Evolutionary conservation across 768 basidiomycete genomes (phyloP).

Genomic region (Rhodotorula graminis): DNA sequence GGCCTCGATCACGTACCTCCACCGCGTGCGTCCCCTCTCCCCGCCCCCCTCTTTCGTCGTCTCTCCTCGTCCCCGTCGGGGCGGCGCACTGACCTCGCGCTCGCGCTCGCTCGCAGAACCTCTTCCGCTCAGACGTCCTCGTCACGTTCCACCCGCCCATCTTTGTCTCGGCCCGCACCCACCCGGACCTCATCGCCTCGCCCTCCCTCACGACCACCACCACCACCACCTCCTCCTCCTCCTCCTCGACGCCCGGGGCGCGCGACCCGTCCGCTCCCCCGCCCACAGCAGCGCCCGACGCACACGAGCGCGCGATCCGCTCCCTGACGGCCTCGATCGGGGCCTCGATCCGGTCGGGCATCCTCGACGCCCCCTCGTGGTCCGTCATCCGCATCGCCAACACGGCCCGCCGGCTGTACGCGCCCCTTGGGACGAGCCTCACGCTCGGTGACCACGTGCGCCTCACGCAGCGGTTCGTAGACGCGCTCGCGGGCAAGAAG

Average conservation of each 20-base stretch:
- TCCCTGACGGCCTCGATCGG: conserved; percentile 61
- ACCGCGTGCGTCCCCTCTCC: conserved; percentile 56
- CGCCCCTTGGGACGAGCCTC: conserved; percentile 81
- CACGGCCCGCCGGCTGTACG: conserved; percentile 73
- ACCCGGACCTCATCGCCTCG: conserved; percentile 29
- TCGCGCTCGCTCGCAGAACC: conserved; percentile 60
- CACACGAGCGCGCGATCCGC: conserved; percentile 52
- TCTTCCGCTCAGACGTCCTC: conserved; percentile 81
- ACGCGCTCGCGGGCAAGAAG: conserved; percentile 59
- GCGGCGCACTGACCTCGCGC: conserved; percentile 44
- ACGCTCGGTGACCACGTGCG: conserved; percentile 77
- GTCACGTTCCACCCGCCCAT: conserved; percentile 55
- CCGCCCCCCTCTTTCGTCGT: conserved; percentile 50
- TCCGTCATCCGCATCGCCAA: conserved; percentile 68
- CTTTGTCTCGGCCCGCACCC: conserved; percentile 35
- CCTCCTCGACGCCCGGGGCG: too few relatives aligned
- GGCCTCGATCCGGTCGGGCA: conserved; percentile 66
- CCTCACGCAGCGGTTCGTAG: conserved; percentile 67
- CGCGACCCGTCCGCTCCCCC: not conserved
- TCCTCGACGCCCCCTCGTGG: conserved; percentile 82
- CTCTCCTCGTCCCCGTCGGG: conserved; percentile 47
- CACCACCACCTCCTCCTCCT: too few relatives aligned
- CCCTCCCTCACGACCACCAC: not conserved
- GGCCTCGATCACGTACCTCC: conserved; percentile 53
- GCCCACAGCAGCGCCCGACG: conserved; percentile 45